Evolutionary conservation across 139 green algal species (phyloP).

Genomic region (Zygnema circumcarinatum): DNA sequence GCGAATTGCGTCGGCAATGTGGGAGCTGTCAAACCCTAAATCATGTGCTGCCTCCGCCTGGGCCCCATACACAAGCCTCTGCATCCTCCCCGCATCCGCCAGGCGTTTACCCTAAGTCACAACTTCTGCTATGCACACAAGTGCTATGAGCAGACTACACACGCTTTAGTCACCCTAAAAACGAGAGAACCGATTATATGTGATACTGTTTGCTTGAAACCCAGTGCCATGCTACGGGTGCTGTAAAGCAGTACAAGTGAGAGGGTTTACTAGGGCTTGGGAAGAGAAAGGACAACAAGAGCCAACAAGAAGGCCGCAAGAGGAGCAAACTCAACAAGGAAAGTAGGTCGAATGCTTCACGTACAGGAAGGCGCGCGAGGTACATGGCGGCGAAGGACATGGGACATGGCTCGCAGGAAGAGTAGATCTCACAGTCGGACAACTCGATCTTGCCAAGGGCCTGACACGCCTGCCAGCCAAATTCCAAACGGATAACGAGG

Average conservation of each 20-base stretch:
- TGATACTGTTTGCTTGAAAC: too few species aligned
- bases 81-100: neutral
- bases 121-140: too few species aligned
- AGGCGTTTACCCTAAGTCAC: neutral
- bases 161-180: too few species aligned
- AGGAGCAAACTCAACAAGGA: neutral
- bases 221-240: too few species aligned
- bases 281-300: neutral
- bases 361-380: constrained; percentile 50
- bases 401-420: constrained; percentile 61
- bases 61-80: constrained; percentile 61
- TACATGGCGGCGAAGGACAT: constrained; percentile 65
- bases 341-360: neutral
- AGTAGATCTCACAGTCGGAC: constrained; percentile 62
- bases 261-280: too few species aligned
- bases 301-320: neutral
- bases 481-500: too few species aligned
- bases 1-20: constrained; percentile 60
- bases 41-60: constrained; percentile 61
- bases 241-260: too few species aligned
- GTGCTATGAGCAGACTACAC: too few species aligned
- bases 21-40: constrained; percentile 57
- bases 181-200: too few species aligned
- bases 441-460: constrained; percentile 59
- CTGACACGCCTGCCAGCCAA: constrained; percentile 55